Evolutionary conservation across 1,139 yeast genomes (phyloP).

Genomic region (Protomyces gravidus): DNA sequence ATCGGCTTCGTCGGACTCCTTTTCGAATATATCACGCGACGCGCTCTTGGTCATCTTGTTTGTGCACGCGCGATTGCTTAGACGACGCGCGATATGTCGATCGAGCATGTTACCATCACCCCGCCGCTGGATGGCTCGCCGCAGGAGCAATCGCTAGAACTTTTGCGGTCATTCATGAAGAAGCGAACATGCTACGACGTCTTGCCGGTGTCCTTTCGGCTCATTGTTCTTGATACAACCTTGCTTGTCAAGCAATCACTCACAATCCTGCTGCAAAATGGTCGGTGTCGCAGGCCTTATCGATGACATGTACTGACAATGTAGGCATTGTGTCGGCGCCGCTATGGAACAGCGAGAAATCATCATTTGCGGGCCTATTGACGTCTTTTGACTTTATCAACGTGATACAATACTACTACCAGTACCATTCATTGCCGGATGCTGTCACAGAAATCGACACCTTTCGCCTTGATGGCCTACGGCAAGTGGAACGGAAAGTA

Average conservation of each 20-base stretch:
- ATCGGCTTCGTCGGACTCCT: too few relatives aligned
- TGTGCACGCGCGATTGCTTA: too few relatives aligned
- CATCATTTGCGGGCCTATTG: slow-evolving; percentile 87
- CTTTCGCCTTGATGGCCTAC: slow-evolving; percentile 74
- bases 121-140: neutral
- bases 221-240: slow-evolving; percentile 90
- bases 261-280: slow-evolving; percentile 83
- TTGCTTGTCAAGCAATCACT: slow-evolving; percentile 84
- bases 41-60: too few relatives aligned
- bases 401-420: slow-evolving; percentile 91
- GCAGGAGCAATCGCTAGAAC: slow-evolving; percentile 1
- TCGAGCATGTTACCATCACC: neutral
- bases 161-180: slow-evolving; percentile 53
- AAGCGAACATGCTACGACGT: slow-evolving; percentile 95
- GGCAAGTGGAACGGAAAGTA: slow-evolving; percentile 72
- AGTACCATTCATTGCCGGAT: slow-evolving; percentile 59
- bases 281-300: slow-evolving; percentile 23
- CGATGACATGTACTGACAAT: too few relatives aligned
- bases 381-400: slow-evolving; percentile 91
- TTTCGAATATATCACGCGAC: too few relatives aligned
- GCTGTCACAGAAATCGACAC: slow-evolving; percentile 85
- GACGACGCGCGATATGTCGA: too few relatives aligned
- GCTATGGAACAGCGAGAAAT: slow-evolving; percentile 84
- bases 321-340: slow-evolving; percentile 81
- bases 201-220: slow-evolving; percentile 86